phyloP scores from a whole-genome alignment of 257 asterid genomes.

The Solanum phureja region DNA sequence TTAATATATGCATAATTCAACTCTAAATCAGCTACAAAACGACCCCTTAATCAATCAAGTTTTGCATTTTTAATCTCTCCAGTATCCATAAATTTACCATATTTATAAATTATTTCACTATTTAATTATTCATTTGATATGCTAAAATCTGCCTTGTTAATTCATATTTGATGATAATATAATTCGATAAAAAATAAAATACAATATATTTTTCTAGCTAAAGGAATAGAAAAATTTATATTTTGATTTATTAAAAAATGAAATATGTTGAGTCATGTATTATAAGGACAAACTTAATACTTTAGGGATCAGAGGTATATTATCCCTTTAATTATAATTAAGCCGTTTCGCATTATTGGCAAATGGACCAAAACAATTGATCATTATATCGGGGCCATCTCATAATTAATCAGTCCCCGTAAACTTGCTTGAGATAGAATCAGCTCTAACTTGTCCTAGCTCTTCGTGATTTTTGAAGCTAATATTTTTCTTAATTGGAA shows the following conservation, averaged over 20 bases:
- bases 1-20: not conserved
- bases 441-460: not conserved
- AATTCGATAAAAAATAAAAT: not conserved
- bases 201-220: not conserved
- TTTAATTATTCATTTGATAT: not conserved
- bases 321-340: not conserved
- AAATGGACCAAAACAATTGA: not conserved
- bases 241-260: not conserved
- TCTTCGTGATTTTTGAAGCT: not conserved
- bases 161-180: not conserved
- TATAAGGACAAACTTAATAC: not conserved
- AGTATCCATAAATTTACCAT: not conserved
- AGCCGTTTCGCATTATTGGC: not conserved
- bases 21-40: not conserved
- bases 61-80: not conserved
- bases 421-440: not conserved
- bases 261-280: not conserved
- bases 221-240: not conserved
- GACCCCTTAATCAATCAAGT: not conserved
- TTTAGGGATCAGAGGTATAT: not conserved
- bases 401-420: not conserved
- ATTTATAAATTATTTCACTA: not conserved
- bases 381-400: not conserved
- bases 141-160: not conserved
- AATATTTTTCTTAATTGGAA: not conserved